phyloP scores from a whole-genome alignment of 2,329 filamentous ascomycete genomes.

The Aspergillus sp. region DNA sequence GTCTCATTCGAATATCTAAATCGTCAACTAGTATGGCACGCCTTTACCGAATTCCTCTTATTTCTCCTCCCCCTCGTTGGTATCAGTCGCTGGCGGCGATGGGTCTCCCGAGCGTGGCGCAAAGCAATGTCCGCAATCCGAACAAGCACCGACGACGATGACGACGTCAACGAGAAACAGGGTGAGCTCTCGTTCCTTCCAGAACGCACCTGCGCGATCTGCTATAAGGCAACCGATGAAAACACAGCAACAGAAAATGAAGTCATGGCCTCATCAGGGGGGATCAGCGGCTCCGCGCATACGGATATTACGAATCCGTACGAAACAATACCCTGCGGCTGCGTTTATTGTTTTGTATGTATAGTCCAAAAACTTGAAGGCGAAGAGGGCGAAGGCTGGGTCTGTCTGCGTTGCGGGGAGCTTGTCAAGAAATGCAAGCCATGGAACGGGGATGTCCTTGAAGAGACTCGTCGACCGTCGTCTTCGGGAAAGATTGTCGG shows the following conservation, averaged over 20 bases:
- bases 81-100: conserved; percentile 87
- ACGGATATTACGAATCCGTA: conserved; percentile 97
- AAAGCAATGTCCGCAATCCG: conserved; percentile 68
- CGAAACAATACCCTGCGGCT: conserved; percentile 83
- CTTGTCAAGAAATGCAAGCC: conserved; percentile 81
- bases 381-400: conserved; percentile 93
- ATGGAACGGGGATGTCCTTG: conserved; percentile 85
- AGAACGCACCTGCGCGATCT: conserved; percentile 93
- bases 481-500: conserved; percentile 43
- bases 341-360: conserved; percentile 95
- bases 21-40: conserved; percentile 96
- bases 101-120: conserved; percentile 83
- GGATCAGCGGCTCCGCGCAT: conserved; percentile 81
- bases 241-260: conserved; percentile 70
- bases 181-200: conserved; percentile 85
- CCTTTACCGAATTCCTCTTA: conserved; percentile 98
- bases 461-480: conserved; percentile 30
- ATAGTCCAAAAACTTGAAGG: conserved; percentile 85
- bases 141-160: conserved; percentile 49
- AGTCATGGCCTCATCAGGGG: conserved; percentile 66
- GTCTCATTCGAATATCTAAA: conserved; percentile 98
- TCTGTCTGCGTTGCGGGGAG: conserved; percentile 84
- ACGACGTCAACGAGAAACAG: conserved; percentile 52
- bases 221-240: conserved; percentile 89
- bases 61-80: conserved; percentile 97